These are phyloP conservation scores for Aspergillus steynii DNA, from an alignment of 495 filamentous ascomycete genomes.

Conservation along the genomic window DNA sequence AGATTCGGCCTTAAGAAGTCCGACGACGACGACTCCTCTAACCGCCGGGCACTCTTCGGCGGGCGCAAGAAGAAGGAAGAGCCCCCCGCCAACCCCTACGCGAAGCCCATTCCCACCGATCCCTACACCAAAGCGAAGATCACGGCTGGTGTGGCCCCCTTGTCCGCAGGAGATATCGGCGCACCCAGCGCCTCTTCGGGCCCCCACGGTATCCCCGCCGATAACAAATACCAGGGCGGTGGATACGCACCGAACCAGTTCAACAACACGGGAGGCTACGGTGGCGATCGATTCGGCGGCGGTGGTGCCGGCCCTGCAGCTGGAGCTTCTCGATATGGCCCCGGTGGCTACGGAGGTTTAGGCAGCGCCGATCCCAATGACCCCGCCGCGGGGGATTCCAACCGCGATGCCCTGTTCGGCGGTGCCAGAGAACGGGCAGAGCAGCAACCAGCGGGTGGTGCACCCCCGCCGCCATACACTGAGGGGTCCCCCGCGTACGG, in stretches of 20 bases:
- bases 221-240: conserved; percentile 48
- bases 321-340: conserved; percentile 50
- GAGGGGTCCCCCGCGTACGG: conserved; percentile 42
- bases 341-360: conserved; percentile 74
- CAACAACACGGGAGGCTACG: conserved; percentile 65
- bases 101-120: conserved; percentile 58
- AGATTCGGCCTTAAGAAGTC: conserved; percentile 61
- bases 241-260: conserved; percentile 64
- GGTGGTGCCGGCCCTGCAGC: conserved; percentile 30
- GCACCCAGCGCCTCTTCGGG: conserved; percentile 31
- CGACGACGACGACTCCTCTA: conserved; percentile 58
- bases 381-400: conserved; percentile 46
- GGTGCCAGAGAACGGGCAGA: conserved; percentile 58
- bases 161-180: conserved; percentile 21
- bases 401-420: conserved; percentile 65
- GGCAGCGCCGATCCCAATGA: conserved; percentile 57
- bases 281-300: conserved; percentile 60
- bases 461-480: conserved; percentile 45
- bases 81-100: conserved; percentile 63
- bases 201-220: conserved; percentile 41
- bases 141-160: conserved; percentile 42
- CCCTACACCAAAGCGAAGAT: conserved; percentile 65
- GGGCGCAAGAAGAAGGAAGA: conserved; percentile 58
- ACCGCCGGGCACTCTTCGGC: conserved; percentile 60
- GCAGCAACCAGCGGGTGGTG: conserved; percentile 30